These are phyloP conservation scores for Geranium rotundifolium DNA, from an alignment of 345 rosid species.

Conservation along the genomic window DNA sequence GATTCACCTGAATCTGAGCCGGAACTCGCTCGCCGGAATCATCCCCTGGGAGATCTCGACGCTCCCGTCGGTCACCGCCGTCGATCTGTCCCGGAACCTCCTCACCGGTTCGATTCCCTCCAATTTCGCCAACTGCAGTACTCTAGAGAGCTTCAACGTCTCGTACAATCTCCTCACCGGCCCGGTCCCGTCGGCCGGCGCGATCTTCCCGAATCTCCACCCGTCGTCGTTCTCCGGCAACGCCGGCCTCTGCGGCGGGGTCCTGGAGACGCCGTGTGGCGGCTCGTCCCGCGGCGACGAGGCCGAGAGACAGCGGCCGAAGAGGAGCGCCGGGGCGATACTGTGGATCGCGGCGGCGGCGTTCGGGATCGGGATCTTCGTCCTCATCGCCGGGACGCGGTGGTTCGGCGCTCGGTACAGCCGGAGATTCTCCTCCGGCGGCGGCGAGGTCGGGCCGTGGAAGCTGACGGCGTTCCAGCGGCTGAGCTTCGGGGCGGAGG, in stretches of 20 bases:
- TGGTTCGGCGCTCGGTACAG: slow-evolving; percentile 55
- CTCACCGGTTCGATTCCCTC: slow-evolving; percentile 84
- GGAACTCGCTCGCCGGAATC: slow-evolving; percentile 57
- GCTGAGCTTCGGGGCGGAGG: slow-evolving; percentile 80
- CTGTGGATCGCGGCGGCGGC: slow-evolving; percentile 93
- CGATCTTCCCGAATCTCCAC: slow-evolving; percentile 52
- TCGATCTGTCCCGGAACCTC: slow-evolving; percentile 68
- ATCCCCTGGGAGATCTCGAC: slow-evolving; percentile 80
- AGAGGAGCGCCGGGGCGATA: slow-evolving; percentile 67
- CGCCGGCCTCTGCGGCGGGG: slow-evolving; percentile 68
- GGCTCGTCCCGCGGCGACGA: not conserved
- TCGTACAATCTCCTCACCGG: slow-evolving; percentile 64
- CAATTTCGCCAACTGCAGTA: slow-evolving; percentile 62
- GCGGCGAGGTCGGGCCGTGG: slow-evolving; percentile 70
- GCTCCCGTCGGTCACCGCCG: slow-evolving; percentile 54
- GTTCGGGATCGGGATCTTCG: slow-evolving; percentile 62
- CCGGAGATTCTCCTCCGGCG: slow-evolving; percentile 21
- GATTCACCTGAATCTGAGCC: slow-evolving; percentile 49
- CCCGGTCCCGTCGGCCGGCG: slow-evolving; percentile 55
- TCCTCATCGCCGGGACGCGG: slow-evolving; percentile 60
- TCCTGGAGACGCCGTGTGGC: slow-evolving; percentile 41
- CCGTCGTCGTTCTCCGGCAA: slow-evolving; percentile 74
- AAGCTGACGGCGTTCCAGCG: slow-evolving; percentile 86
- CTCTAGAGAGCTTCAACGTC: slow-evolving; percentile 75
- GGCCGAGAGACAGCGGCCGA: slow-evolving; percentile 21